Conservation (phyloP, 306 rosid genomes). For the Coriaria nepalensis region DNA sequence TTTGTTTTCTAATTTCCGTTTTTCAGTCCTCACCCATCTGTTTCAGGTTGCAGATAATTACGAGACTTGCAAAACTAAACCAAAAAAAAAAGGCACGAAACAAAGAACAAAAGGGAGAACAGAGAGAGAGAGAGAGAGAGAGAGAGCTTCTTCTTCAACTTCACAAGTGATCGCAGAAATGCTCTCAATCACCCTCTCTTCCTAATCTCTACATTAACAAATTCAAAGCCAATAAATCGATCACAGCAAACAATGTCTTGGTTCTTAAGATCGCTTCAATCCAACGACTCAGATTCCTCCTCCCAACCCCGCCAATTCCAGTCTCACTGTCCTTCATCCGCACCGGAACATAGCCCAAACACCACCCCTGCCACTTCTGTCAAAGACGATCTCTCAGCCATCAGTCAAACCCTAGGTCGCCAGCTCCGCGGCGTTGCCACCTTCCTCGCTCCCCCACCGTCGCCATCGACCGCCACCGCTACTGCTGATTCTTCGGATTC, state of each 20-base stretch:
- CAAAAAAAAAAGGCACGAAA: background rate
- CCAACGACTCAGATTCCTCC: slow-evolving; percentile 21
- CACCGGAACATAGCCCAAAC: slow-evolving; percentile 12
- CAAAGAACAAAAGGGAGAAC: background rate
- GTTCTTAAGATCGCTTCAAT: slow-evolving; percentile 47
- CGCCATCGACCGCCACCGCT: slow-evolving; percentile 17
- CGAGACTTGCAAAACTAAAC: background rate
- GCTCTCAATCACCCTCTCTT: slow-evolving; percentile 1
- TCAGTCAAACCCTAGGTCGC: slow-evolving; percentile 34
- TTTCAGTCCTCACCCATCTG: too few species aligned
- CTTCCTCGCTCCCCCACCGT: slow-evolving; percentile 79
- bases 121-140: background rate
- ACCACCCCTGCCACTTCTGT: slow-evolving; percentile 24
- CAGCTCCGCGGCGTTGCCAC: slow-evolving; percentile 70
- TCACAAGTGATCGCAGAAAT: background rate
- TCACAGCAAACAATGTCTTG: slow-evolving; percentile 44
- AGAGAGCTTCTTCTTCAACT: slow-evolving; percentile 6
- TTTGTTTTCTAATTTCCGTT: too few species aligned
- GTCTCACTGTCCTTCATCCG: slow-evolving; percentile 12
- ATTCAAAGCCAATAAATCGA: background rate
- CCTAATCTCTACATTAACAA: background rate
- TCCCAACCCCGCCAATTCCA: too few species aligned
- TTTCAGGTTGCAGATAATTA: too few species aligned
- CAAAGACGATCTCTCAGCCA: slow-evolving; percentile 40
- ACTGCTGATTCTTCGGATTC: slow-evolving; percentile 13